A percentile compares a stretch with the other conserved stretches of the same genome.
Evolutionary conservation across 2,329 filamentous ascomycete species (phyloP).

Genomic region (Rhinocladiella similis): DNA sequence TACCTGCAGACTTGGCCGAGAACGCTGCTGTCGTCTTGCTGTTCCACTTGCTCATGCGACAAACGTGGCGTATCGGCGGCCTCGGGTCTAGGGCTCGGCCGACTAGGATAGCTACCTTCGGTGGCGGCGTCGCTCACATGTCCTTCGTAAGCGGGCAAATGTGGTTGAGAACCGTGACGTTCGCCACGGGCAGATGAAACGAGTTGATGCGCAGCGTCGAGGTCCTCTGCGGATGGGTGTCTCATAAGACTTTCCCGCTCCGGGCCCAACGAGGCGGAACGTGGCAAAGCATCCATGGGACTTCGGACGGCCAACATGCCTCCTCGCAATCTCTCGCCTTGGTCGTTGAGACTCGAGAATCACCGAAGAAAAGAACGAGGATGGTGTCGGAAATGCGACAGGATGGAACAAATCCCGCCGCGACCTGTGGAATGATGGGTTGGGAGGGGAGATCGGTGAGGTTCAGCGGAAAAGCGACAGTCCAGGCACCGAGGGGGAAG

Average conservation of each 20-base stretch:
- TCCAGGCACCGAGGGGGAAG: not conserved
- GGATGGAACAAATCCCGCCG: no score
- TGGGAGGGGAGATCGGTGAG: not conserved
- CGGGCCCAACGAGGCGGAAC: conserved; percentile 19
- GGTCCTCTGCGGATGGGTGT: conserved; percentile 48
- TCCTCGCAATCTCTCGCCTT: conserved; percentile 1
- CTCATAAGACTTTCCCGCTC: conserved; percentile 34
- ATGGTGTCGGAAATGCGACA: not conserved
- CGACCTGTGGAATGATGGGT: not conserved
- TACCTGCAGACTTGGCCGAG: conserved; percentile 32
- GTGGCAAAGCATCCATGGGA: conserved; percentile 28
- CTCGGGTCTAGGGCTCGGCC: conserved; percentile 11
- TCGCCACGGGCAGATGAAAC: conserved; percentile 48
- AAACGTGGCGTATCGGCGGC: not conserved
- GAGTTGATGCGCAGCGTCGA: conserved; percentile 50
- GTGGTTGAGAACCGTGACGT: conserved; percentile 28
- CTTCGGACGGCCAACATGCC: conserved; percentile 31
- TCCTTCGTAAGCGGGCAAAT: conserved; percentile 6
- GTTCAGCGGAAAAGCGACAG: not conserved
- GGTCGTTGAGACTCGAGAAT: conserved; percentile 4
- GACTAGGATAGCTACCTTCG: conserved; percentile 9
- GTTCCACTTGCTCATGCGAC: conserved; percentile 12
- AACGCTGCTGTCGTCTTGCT: conserved; percentile 18
- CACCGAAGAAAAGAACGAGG: conserved; percentile 9
- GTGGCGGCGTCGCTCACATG: conserved; percentile 10